Conservation (phyloP, 306 rosid genomes). For the Gleditsia sinensis region DNA sequence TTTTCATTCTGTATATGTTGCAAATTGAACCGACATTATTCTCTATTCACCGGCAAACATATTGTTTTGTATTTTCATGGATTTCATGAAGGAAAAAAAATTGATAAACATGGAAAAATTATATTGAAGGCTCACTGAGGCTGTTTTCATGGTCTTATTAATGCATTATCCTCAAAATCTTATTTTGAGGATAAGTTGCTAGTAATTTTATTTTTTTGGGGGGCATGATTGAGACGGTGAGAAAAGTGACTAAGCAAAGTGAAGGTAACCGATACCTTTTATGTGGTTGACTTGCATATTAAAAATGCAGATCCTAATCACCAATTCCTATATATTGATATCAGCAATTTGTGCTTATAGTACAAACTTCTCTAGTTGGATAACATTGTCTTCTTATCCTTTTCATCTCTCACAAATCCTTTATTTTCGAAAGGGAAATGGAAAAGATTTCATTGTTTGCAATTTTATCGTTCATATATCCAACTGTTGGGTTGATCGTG, state of each 20-base stretch:
- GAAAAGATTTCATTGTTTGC: neutral
- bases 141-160: neutral
- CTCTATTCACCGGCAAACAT: neutral
- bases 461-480: neutral
- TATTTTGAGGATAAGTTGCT: conserved; percentile 8
- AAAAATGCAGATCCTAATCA: neutral
- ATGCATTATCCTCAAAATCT: conserved; percentile 10
- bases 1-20: neutral
- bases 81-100: neutral
- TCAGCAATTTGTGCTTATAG: neutral
- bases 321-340: neutral
- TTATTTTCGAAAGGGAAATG: conserved; percentile 4
- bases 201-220: too few relatives aligned
- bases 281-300: conserved; percentile 4
- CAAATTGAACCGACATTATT: neutral
- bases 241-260: too few relatives aligned
- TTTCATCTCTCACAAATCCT: neutral
- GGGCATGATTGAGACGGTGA: too few relatives aligned
- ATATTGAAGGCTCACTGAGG: neutral
- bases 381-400: neutral
- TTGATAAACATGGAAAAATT: neutral
- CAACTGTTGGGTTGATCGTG: neutral
- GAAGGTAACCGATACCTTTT: neutral
- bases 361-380: conserved; percentile 1
- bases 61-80: neutral